Evolutionary conservation across 371 early-diverging fungal genomes (phyloP), one percentile per base, ranked within the genome.

Genomic region (Batrachochytrium dendrobatidis): DNA sequence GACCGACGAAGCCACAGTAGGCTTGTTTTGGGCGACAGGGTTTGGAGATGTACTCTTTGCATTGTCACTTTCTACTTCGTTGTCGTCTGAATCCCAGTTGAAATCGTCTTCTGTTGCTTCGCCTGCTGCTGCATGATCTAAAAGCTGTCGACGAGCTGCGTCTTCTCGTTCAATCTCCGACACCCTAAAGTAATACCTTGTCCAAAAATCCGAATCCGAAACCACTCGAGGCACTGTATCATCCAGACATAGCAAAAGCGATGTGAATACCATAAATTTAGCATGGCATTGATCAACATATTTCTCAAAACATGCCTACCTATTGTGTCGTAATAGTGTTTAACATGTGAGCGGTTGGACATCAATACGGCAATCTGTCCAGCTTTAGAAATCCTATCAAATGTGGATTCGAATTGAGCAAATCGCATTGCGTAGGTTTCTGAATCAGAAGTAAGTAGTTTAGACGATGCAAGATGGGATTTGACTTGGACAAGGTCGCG

Each of bases 91-190:
- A 15, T 66, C 64, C 66, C 66, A 66, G 28, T 45, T 31, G 46
- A 66, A 61, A 22, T 51, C 61, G 2, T 66, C 66, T 1, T 61
- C 39, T 34, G 34, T 26, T 62, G 53, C 34, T 12, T 35, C 12
- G 34, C 32, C 31, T 31, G 31, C 7, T 22, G 56, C 35, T 25
- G 53, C 30, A 18, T 32, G 18, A 4, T 30, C 53, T 4, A 69
- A 56, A 20, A 69, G 58, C 28, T 48, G 39, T 48, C 62, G 72
- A 4, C 74, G 53, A n/a, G 60, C 54, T 35, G 60, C 70, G 30
- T 75, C 76, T 51, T 72, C 66, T 5, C 67, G 60, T 20, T 72
- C 72, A 0, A 75, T 45, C 59, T 75, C 71, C 5, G 28, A 24
- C 2, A 70, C 60, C 18, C 58, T 30, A 55, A 68, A 75, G 53